Base-by-base conservation (phyloP, 2,329 filamentous ascomycete genomes). In the Colletotrichum noveboracense region DNA sequence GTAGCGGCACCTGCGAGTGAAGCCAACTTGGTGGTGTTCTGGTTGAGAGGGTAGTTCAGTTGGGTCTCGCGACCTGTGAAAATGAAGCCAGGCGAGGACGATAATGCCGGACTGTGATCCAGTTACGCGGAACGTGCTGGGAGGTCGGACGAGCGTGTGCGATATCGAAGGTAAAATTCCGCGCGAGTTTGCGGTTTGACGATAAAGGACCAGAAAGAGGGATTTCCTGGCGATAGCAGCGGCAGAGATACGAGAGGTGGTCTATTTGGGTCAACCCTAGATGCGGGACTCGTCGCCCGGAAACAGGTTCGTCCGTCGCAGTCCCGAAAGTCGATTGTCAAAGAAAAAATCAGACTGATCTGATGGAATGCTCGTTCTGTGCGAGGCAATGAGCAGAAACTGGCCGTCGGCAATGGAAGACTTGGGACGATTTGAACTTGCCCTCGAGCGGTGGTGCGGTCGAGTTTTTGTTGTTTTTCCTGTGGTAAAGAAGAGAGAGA, bases 21-120 rank as follows among this genome's bases (percentile, higher is more conserved):
- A 95, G 95, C 95, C 95, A 97, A 97, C 92, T 97, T 97, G 95
- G 92, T 94, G 92, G 91, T 92, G 87, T 90, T 81, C 73, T 74
- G 80, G 75, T 78, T 79, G n/a, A 79, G 80, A 76, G 76, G 70
- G 76, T 78, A 67, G 28, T 55, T 69, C 28, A 70, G 24, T 26
- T 68, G 52, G 69, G 76, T 62, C 76, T 76, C 74, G 68, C 70
- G 74, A 77, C 74, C 76, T 74, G 28, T n/a, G 34, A 52, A 14
- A 38, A 8, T 38, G 43, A 21, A 52, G 36, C 36, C 26, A 58
- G 34, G 30, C 24, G 73, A 48, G 18, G 13, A 32, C 24, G 38
- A 34, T 34, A 14, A 58, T 34, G 26, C 38, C 28, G 32, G n/a
- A 64, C n/a, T 28, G 24, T 26, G 21, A 12, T 14, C 14, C 14